Conservation (phyloP, 768 basidiomycete genomes). For the Leucosporidium scottii region DNA sequence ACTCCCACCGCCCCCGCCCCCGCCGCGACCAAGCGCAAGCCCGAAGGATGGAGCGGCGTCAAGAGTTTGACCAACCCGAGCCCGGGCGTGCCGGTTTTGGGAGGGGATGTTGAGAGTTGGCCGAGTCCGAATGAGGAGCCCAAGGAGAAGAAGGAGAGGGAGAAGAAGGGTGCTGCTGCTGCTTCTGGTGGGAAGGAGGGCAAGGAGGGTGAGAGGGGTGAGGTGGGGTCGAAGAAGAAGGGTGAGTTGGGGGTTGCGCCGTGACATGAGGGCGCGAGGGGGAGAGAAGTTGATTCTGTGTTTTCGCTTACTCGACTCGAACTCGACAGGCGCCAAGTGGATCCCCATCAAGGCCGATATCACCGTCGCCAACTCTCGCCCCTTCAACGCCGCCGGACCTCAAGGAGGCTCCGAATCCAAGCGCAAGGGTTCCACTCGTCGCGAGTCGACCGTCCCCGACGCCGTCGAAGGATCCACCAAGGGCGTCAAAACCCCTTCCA, state of each 20-base stretch:
- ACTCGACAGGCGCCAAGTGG: slow-evolving; percentile 22
- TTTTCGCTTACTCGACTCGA: background rate
- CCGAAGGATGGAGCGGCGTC: background rate
- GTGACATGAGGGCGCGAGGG: background rate
- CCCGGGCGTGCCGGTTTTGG: background rate
- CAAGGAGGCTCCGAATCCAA: background rate
- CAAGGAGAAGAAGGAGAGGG: background rate
- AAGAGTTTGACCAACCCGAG: too few relatives aligned
- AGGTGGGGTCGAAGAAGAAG: background rate
- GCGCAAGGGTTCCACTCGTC: background rate
- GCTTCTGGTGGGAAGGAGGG: too few relatives aligned
- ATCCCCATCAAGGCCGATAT: slow-evolving; percentile 31
- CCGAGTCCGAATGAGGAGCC: background rate
- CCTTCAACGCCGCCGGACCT: background rate
- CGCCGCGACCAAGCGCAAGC: background rate
- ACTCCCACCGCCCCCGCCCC: background rate
- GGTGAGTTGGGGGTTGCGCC: background rate
- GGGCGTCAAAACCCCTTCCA: background rate
- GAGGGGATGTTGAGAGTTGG: background rate
- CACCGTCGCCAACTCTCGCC: slow-evolving; percentile 11
- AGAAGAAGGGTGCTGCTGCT: background rate
- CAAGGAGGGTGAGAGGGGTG: background rate
- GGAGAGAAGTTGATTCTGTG: background rate
- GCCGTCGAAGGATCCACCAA: background rate
- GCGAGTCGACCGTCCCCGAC: background rate